phyloP scores from a whole-genome alignment of 495 filamentous ascomycete genomes.

The Aspergillus panamensis region DNA sequence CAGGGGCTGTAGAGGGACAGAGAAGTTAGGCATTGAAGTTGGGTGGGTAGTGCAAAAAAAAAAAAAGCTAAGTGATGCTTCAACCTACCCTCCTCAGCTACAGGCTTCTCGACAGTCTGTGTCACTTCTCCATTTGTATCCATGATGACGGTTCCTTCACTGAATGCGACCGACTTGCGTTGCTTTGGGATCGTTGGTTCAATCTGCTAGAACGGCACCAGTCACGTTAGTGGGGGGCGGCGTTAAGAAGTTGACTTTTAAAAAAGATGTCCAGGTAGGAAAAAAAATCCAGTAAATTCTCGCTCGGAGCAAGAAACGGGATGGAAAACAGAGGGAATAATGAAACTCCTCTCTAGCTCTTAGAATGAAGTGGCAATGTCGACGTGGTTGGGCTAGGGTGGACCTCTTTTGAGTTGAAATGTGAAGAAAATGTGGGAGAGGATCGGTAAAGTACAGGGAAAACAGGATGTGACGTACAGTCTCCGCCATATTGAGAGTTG shows the following conservation, averaged over 20 bases:
- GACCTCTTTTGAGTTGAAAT: slow-evolving; percentile 21
- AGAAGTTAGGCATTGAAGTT: slow-evolving; percentile 3
- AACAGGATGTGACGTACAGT: slow-evolving; percentile 52
- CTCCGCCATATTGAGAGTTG: slow-evolving; percentile 37
- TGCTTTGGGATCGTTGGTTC: slow-evolving; percentile 40
- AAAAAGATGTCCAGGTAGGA: slow-evolving; percentile 8
- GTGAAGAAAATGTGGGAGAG: slow-evolving; percentile 47
- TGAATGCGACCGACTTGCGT: slow-evolving; percentile 90
- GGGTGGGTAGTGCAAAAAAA: not conserved
- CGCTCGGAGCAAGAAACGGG: not conserved
- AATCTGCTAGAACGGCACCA: slow-evolving; percentile 21
- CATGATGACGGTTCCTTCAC: slow-evolving; percentile 76
- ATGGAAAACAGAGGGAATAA: not conserved
- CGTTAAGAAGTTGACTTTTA: not conserved
- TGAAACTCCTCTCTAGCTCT: not conserved
- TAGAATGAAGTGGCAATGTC: slow-evolving; percentile 8
- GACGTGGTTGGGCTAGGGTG: slow-evolving; percentile 19
- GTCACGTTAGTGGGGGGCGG: slow-evolving; percentile 20
- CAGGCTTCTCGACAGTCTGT: slow-evolving; percentile 62
- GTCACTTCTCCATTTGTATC: slow-evolving; percentile 80
- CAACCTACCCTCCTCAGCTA: slow-evolving; percentile 63
- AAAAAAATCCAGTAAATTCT: slow-evolving; percentile 7
- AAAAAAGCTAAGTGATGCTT: not conserved
- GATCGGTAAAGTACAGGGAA: slow-evolving; percentile 42
- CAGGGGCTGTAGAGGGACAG: slow-evolving; percentile 14